phyloP scores from a whole-genome alignment of 2,329 filamentous ascomycete species.

The Alternaria atra region DNA sequence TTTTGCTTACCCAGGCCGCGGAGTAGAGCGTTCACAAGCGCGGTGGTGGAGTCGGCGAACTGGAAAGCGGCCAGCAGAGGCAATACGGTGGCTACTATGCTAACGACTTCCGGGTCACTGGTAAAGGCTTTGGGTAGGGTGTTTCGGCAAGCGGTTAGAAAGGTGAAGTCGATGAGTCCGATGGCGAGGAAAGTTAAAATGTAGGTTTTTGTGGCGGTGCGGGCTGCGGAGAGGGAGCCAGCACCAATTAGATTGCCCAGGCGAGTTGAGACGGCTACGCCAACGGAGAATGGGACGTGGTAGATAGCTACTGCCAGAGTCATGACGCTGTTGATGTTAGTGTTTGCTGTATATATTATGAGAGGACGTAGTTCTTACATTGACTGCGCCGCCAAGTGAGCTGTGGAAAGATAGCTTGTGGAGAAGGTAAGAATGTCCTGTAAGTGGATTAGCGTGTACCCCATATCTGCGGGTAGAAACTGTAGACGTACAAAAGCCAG shows the following conservation, averaged over 20 bases:
- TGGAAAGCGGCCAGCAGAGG: slow-evolving; percentile 51
- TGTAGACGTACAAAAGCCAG: slow-evolving; percentile 38
- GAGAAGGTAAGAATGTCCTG: slow-evolving; percentile 69
- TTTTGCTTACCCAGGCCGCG: slow-evolving; percentile 51
- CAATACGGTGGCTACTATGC: slow-evolving; percentile 45
- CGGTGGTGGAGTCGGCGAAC: slow-evolving; percentile 50
- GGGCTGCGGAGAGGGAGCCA: slow-evolving; percentile 44
- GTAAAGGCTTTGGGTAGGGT: slow-evolving; percentile 48
- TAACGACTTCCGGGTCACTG: slow-evolving; percentile 46
- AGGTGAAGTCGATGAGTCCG: slow-evolving; percentile 45
- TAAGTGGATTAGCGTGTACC: not conserved
- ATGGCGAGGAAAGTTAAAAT: slow-evolving; percentile 47
- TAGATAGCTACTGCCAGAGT: slow-evolving; percentile 49
- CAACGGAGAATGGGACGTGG: slow-evolving; percentile 53
- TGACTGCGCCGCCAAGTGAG: slow-evolving; percentile 81
- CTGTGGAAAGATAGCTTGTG: slow-evolving; percentile 79
- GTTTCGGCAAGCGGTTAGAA: slow-evolving; percentile 42
- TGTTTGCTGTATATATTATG: not conserved
- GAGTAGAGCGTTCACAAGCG: slow-evolving; percentile 49
- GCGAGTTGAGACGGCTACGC: slow-evolving; percentile 51
- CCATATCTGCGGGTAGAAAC: not conserved
- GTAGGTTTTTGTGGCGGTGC: slow-evolving; percentile 46
- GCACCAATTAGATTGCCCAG: slow-evolving; percentile 53
- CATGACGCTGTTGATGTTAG: slow-evolving; percentile 39
- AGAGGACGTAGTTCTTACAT: slow-evolving; percentile 4